Evolutionary conservation across 2,329 filamentous ascomycete species (phyloP).

Genomic region (Orbilia javanica): DNA sequence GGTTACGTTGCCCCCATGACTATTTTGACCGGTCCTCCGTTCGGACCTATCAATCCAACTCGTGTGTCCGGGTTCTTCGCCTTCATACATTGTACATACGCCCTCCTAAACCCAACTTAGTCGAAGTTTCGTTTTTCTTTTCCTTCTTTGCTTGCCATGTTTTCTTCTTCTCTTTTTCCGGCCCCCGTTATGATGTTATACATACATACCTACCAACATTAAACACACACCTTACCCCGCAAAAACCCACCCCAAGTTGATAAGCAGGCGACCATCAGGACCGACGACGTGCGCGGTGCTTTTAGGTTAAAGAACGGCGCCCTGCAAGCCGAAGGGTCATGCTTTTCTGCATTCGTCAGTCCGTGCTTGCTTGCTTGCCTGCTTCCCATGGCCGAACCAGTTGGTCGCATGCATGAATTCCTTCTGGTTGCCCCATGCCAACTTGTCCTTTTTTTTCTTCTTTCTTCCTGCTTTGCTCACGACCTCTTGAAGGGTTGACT

Average conservation of each 20-base stretch:
- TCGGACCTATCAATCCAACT: slow-evolving; percentile 49
- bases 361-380: slow-evolving; percentile 19
- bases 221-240: slow-evolving; percentile 40
- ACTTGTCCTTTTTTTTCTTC: slow-evolving; percentile 39
- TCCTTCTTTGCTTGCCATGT: slow-evolving; percentile 18
- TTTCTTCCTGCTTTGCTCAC: too few relatives aligned
- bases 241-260: slow-evolving; percentile 36
- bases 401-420: slow-evolving; percentile 32
- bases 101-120: slow-evolving; percentile 14
- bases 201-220: slow-evolving; percentile 1
- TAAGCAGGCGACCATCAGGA: slow-evolving; percentile 36
- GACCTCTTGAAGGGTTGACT: background rate
- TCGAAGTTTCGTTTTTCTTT: background rate
- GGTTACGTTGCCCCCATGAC: slow-evolving; percentile 54
- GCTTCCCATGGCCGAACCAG: slow-evolving; percentile 11
- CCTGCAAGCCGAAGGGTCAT: slow-evolving; percentile 28
- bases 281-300: slow-evolving; percentile 25
- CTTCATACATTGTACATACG: slow-evolving; percentile 30
- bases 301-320: slow-evolving; percentile 28
- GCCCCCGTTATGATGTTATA: slow-evolving; percentile 36
- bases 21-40: slow-evolving; percentile 2
- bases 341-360: slow-evolving; percentile 47
- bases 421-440: slow-evolving; percentile 39
- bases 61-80: slow-evolving; percentile 57
- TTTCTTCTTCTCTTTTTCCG: slow-evolving; percentile 17